phyloP scores from a whole-genome alignment of 306 rosid species.

The Cucumis melo region DNA sequence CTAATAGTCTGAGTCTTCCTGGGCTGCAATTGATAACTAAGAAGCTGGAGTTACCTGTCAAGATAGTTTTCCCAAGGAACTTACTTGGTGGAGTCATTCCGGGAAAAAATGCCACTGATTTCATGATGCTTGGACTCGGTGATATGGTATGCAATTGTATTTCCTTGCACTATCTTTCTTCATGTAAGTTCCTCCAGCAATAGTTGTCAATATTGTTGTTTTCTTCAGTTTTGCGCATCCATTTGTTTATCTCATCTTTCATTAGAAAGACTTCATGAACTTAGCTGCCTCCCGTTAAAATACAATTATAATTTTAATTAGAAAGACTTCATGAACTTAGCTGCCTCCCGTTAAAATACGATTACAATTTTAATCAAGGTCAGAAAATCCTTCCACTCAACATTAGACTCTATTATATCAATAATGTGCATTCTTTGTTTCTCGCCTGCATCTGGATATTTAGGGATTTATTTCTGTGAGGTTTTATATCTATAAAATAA shows the following conservation, averaged over 20 bases:
- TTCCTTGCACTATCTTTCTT: background rate
- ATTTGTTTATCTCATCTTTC: background rate
- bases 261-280: background rate
- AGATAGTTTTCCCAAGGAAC: conserved; percentile 91
- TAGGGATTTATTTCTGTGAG: background rate
- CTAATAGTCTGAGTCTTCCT: conserved; percentile 91
- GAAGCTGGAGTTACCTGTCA: conserved; percentile 94
- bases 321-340: background rate
- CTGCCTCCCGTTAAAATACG: background rate
- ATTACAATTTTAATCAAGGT: background rate
- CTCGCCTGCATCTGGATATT: background rate
- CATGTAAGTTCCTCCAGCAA: background rate
- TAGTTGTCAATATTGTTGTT: background rate
- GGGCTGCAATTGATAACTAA: conserved; percentile 85
- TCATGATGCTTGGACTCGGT: conserved; percentile 99
- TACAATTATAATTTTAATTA: background rate
- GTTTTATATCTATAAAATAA: background rate
- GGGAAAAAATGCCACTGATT: conserved; percentile 58
- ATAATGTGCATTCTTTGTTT: background rate
- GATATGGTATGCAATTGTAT: conserved; percentile 64
- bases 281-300: background rate
- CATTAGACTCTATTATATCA: background rate
- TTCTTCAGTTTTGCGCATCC: background rate
- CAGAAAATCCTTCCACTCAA: background rate
- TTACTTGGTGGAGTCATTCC: conserved; percentile 71